Evolutionary conservation across 306 rosid species (phyloP).

Genomic region (Citrullus mucosospermus): DNA sequence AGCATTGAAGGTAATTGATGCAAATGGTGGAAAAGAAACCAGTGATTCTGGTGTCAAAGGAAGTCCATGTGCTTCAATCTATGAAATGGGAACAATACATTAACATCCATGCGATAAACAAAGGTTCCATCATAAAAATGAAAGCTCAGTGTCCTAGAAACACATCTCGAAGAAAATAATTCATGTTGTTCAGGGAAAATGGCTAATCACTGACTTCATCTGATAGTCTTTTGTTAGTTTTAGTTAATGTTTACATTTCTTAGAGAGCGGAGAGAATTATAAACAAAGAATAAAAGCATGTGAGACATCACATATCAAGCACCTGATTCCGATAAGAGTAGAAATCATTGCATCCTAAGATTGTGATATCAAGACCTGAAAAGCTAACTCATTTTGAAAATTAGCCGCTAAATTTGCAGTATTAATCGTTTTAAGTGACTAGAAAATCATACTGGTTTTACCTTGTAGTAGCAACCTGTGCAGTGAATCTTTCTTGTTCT

Average conservation of each 20-base stretch:
- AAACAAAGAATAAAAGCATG: neutral
- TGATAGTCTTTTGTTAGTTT: neutral
- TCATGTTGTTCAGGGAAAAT: neutral
- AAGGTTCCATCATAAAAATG: neutral
- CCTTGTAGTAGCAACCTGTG: slow-evolving; percentile 68
- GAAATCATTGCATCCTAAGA: slow-evolving; percentile 83
- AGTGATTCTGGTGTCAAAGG: slow-evolving; percentile 75
- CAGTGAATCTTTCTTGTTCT: slow-evolving; percentile 36
- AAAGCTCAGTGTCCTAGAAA: neutral
- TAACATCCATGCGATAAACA: neutral
- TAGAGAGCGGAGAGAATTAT: neutral
- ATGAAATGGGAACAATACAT: slow-evolving; percentile 11
- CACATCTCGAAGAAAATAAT: neutral
- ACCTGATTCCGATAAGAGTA: slow-evolving; percentile 89
- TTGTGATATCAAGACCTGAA: slow-evolving; percentile 80
- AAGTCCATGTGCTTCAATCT: slow-evolving; percentile 82
- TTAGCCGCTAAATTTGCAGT: slow-evolving; percentile 1
- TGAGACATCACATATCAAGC: slow-evolving; percentile 6
- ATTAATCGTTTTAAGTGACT: slow-evolving; percentile 9
- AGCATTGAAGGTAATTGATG: slow-evolving; percentile 64
- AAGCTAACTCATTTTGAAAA: slow-evolving; percentile 22
- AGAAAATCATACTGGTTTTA: slow-evolving; percentile 8
- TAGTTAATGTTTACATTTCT: neutral
- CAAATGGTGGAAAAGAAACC: slow-evolving; percentile 72
- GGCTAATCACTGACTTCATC: neutral